These are phyloP conservation scores for Nemania sp. DNA, from an alignment of 2,329 filamentous ascomycete species.

Conservation along the genomic window DNA sequence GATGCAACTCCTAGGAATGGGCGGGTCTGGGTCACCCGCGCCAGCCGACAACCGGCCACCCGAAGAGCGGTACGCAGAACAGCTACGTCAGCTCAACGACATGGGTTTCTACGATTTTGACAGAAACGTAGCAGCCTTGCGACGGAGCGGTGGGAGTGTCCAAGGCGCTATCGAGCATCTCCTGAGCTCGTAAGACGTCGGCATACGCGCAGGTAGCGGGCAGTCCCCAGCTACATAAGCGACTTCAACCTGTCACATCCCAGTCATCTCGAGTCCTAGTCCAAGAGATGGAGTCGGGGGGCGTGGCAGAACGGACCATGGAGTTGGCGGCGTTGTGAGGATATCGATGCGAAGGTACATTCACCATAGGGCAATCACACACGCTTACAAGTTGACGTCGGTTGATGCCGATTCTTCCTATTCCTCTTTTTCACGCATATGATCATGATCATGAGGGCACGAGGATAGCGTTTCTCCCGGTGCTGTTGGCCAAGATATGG, in stretches of 20 bases:
- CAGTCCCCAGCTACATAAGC: not conserved
- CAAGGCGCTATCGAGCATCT: constrained; percentile 86
- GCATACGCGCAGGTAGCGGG: not conserved
- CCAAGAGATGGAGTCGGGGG: not conserved
- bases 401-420: not conserved
- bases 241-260: not conserved
- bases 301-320: not conserved
- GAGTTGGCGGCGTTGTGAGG: not conserved
- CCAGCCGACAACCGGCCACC: constrained; percentile 84
- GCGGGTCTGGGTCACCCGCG: constrained; percentile 44
- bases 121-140: constrained; percentile 82
- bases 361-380: constrained; percentile 6
- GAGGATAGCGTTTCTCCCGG: not conserved
- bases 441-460: constrained; percentile 2
- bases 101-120: constrained; percentile 99
- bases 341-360: constrained; percentile 5
- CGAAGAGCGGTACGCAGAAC: constrained; percentile 88
- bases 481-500: not conserved
- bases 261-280: no score
- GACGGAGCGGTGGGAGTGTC: constrained; percentile 88
- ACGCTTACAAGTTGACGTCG: constrained; percentile 1
- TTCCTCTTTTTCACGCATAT: constrained; percentile 1
- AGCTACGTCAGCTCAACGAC: constrained; percentile 88
- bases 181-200: constrained; percentile 43
- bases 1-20: constrained; percentile 53